Conservation (phyloP, 2,329 filamentous ascomycete species). For the Thielaviopsis euricoi region DNA sequence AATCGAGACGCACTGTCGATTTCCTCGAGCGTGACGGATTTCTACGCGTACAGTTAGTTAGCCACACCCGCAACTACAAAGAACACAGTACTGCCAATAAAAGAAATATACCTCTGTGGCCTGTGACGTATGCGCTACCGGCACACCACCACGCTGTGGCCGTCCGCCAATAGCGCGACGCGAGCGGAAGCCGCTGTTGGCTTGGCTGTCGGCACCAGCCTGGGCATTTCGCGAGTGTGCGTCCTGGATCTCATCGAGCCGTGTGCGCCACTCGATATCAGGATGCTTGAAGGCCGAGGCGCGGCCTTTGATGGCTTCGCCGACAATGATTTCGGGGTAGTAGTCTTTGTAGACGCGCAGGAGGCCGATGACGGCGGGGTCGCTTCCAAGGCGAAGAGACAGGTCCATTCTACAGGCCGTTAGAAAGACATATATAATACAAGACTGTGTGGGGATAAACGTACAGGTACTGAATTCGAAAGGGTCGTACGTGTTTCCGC, state of each 20-base stretch:
- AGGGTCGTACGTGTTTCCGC: conserved; percentile 68
- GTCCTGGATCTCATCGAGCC: conserved; percentile 50
- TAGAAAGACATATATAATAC: background rate
- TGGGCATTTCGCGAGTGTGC: conserved; percentile 32
- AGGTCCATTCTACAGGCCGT: conserved; percentile 32
- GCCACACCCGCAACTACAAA: background rate
- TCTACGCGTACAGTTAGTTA: conserved; percentile 19
- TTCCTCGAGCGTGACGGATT: conserved; percentile 57
- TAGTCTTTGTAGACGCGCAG: conserved; percentile 79
- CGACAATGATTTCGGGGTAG: conserved; percentile 75
- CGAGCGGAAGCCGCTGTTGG: conserved; percentile 19
- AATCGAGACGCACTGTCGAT: conserved; percentile 56
- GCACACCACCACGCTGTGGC: conserved; percentile 27
- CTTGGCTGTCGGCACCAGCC: conserved; percentile 16
- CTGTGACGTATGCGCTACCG: conserved; percentile 57
- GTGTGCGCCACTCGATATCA: conserved; percentile 57
- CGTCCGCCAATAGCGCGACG: conserved; percentile 40
- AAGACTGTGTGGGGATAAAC: conserved; percentile 15
- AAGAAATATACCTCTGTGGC: conserved; percentile 41
- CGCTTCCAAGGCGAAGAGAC: conserved; percentile 48
- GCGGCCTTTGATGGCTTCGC: conserved; percentile 43
- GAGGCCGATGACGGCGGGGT: conserved; percentile 57
- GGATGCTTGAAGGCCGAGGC: conserved; percentile 53
- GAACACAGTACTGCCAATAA: background rate
- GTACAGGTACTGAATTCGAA: conserved; percentile 62